phyloP scores from a whole-genome alignment of 106 monocot species.

The Phalaenopsis equestris region DNA sequence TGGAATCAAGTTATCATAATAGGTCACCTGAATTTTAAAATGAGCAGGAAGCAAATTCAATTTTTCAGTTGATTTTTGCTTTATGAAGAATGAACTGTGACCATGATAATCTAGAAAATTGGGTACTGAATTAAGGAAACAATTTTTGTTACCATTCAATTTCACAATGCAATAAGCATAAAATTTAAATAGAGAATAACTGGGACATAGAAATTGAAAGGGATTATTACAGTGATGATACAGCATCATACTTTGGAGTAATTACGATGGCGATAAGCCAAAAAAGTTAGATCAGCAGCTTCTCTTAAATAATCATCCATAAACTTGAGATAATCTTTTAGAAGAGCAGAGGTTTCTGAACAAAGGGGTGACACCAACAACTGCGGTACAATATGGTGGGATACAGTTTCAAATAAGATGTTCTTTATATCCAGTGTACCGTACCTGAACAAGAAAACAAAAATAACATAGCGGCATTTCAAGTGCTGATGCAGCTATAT shows the following conservation, averaged over 20 bases:
- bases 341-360: slow-evolving; percentile 41
- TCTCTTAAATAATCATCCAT: slow-evolving; percentile 91
- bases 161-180: background rate
- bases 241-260: slow-evolving; percentile 58
- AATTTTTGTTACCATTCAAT: background rate
- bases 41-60: background rate
- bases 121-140: background rate
- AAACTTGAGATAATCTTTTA: slow-evolving; percentile 88
- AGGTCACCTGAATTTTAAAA: background rate
- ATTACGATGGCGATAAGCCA: slow-evolving; percentile 90
- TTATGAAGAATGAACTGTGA: background rate
- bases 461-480: background rate
- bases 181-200: background rate
- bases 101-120: background rate
- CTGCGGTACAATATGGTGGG: slow-evolving; percentile 92
- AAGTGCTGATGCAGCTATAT: background rate
- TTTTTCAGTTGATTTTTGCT: background rate
- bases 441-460: slow-evolving; percentile 46
- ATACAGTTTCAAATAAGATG: slow-evolving; percentile 71
- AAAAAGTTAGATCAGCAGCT: slow-evolving; percentile 90
- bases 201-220: background rate
- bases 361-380: slow-evolving; percentile 63
- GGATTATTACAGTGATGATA: background rate
- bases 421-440: slow-evolving; percentile 76
- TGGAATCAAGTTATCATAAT: background rate